A percentile compares a stretch with the other conserved stretches of the same genome.
phyloP scores from a whole-genome alignment of 345 rosid species.

The Gossypium sturtianum region DNA sequence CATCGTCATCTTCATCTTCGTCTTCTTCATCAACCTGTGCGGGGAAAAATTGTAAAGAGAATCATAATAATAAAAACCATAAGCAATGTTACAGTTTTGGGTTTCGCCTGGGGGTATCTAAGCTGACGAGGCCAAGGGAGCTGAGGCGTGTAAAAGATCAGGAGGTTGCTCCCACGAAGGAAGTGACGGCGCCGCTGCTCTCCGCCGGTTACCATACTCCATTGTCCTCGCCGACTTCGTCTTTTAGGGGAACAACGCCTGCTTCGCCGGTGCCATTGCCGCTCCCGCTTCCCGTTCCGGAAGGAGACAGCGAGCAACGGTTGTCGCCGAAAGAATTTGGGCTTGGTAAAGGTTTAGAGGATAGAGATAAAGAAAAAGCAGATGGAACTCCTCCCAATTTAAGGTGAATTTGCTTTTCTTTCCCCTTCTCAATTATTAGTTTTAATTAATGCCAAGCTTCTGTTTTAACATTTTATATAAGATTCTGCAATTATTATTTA shows the following conservation, averaged over 20 bases:
- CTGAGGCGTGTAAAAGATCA: slow-evolving; percentile 16
- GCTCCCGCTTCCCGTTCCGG: slow-evolving; percentile 48
- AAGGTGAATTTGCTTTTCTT: slow-evolving; percentile 27
- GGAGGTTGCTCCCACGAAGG: slow-evolving; percentile 24
- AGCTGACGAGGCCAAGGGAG: slow-evolving; percentile 48
- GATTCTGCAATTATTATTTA: too few relatives aligned
- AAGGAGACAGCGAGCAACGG: slow-evolving; percentile 32
- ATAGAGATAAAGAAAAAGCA: slow-evolving; percentile 28
- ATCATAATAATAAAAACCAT: neutral
- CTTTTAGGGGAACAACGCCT: slow-evolving; percentile 17
- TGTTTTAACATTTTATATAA: neutral
- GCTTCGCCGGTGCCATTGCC: slow-evolving; percentile 53
- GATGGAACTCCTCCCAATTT: slow-evolving; percentile 30
- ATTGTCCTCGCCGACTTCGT: slow-evolving; percentile 1
- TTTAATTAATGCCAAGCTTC: neutral
- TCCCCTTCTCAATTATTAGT: neutral
- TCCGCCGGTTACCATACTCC: slow-evolving; percentile 22
- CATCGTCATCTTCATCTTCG: slow-evolving; percentile 6
- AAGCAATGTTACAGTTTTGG: slow-evolving; percentile 1
- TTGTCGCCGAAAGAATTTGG: slow-evolving; percentile 29
- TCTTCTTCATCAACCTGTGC: slow-evolving; percentile 24
- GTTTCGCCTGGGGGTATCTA: slow-evolving; percentile 28
- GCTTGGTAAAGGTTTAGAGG: slow-evolving; percentile 27
- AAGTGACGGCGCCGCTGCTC: slow-evolving; percentile 14
- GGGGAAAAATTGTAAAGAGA: neutral